Evolutionary conservation across 1,139 yeast genomes (phyloP).

Genomic region (Debaryomyces robertsiae): DNA sequence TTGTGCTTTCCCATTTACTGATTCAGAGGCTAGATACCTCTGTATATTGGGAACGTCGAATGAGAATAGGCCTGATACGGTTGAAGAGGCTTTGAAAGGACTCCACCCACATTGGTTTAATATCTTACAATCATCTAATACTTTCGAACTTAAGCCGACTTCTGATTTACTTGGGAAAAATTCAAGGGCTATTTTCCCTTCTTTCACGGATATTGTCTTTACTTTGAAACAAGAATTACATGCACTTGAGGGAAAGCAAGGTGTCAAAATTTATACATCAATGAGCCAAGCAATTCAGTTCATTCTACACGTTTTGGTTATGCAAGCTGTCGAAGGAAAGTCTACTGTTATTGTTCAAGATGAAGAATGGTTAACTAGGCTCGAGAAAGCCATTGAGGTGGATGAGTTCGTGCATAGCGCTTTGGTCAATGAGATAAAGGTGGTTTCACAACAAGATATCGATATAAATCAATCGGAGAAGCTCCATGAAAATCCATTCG

Average conservation of each 20-base stretch:
- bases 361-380: conserved; percentile 72
- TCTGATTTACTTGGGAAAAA: conserved; percentile 44
- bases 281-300: conserved; percentile 50
- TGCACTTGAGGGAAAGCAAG: conserved; percentile 17
- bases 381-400: conserved; percentile 70
- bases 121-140: conserved; percentile 43
- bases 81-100: conserved; percentile 83
- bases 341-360: conserved; percentile 64
- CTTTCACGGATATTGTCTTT: conserved; percentile 35
- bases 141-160: conserved; percentile 44
- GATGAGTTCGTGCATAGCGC: conserved; percentile 55
- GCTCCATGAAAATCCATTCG: conserved; percentile 17
- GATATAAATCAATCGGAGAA: conserved; percentile 20
- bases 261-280: conserved; percentile 31
- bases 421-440: conserved; percentile 30
- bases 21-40: conserved; percentile 66
- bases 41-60: conserved; percentile 66
- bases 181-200: conserved; percentile 45
- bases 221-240: conserved; percentile 31
- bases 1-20: conserved; percentile 66
- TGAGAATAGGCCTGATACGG: conserved; percentile 65
- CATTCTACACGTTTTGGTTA: conserved; percentile 57
- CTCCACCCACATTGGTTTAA: conserved; percentile 76
- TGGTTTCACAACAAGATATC: conserved; percentile 18
- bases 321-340: conserved; percentile 57